Evolutionary conservation across 2,329 filamentous ascomycete species (phyloP).

Genomic region (Hypoxylon rubiginosum): DNA sequence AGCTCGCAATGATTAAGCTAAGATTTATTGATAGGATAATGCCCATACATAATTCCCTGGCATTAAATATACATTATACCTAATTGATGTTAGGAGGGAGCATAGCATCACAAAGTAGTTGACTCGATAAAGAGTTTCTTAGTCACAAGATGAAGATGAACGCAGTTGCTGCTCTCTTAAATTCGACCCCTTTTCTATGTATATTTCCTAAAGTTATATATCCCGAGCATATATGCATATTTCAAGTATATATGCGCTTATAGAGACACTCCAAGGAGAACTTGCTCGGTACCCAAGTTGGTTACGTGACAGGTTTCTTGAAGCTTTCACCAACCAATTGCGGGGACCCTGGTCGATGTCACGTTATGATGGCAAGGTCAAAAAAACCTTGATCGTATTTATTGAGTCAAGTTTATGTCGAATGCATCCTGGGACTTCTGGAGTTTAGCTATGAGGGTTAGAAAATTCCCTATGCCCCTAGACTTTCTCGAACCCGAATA

Average conservation of each 20-base stretch:
- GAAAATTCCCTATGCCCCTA: neutral
- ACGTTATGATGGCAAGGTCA: constrained; percentile 39
- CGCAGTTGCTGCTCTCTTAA: neutral
- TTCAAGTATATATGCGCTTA: constrained; percentile 10
- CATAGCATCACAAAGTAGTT: no score
- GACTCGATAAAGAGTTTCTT: neutral
- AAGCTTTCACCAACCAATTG: constrained; percentile 30
- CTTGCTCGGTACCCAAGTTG: constrained; percentile 6
- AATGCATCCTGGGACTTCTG: neutral
- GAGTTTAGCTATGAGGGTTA: neutral
- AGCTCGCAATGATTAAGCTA: no score
- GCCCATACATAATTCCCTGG: no score
- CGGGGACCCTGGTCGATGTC: constrained; percentile 42
- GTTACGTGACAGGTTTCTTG: constrained; percentile 11
- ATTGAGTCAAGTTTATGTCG: neutral
- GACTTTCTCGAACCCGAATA: neutral
- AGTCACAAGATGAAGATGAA: neutral
- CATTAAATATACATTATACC: no score
- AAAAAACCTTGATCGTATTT: constrained; percentile 10
- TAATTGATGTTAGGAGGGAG: no score
- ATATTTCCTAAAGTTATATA: neutral
- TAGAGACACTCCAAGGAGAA: neutral
- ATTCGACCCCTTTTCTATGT: neutral
- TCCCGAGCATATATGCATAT: neutral
- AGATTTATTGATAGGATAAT: no score